Conservation (phyloP, 163 green algal genomes). For the Chlorella variabilis region DNA sequence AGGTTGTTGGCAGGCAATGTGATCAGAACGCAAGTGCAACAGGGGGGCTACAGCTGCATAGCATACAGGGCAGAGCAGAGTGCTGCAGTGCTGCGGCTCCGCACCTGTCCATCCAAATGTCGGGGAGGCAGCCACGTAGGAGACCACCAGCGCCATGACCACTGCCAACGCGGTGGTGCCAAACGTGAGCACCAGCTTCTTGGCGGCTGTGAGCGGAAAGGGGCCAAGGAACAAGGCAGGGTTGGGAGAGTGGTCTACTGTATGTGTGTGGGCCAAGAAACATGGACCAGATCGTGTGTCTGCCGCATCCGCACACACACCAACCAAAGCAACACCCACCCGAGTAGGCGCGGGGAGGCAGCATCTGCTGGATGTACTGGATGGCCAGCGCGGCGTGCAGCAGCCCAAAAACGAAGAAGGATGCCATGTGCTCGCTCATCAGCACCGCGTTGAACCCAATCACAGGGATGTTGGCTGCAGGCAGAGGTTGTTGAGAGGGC, state of each 20-base stretch:
- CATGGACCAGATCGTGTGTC: too few species aligned
- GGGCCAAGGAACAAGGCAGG: background rate
- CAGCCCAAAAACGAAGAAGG: conserved; percentile 91
- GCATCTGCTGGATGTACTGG: conserved; percentile 55
- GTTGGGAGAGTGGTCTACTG: background rate
- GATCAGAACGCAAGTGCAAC: too few species aligned
- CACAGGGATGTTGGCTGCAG: conserved; percentile 84
- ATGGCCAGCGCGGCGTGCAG: conserved; percentile 80
- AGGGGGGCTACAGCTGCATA: background rate
- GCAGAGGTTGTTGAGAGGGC: background rate
- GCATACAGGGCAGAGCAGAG: background rate
- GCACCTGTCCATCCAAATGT: conserved; percentile 94
- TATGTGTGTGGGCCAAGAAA: too few species aligned
- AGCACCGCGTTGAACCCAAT: conserved; percentile 97
- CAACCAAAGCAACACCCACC: background rate
- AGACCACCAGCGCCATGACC: conserved; percentile 63
- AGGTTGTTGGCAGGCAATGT: too few species aligned
- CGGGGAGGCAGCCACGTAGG: conserved; percentile 83
- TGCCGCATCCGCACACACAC: background rate
- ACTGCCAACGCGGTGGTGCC: conserved; percentile 55
- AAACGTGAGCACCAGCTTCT: conserved; percentile 67
- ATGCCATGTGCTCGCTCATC: conserved; percentile 95
- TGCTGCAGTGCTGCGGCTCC: background rate
- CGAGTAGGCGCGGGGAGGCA: conserved; percentile 27
- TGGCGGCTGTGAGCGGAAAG: conserved; percentile 43